phyloP scores from a whole-genome alignment of 768 basidiomycete species.

The Suillus americanus region DNA sequence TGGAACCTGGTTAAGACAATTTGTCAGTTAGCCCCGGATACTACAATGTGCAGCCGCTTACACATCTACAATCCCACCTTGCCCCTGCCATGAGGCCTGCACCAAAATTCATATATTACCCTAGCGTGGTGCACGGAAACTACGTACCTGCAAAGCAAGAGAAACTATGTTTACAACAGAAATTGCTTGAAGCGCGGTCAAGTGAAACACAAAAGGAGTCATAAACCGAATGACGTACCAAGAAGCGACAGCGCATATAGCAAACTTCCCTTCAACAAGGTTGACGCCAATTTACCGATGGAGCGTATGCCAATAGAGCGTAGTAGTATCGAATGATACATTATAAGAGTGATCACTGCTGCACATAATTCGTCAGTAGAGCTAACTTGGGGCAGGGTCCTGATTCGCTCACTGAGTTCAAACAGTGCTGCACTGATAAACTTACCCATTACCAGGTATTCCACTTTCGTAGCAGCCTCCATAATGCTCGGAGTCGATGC shows the following conservation, averaged over 20 bases:
- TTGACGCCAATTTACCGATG: neutral
- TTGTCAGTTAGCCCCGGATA: neutral
- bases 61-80: constrained; percentile 9
- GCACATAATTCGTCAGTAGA: neutral
- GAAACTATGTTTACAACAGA: constrained; percentile 10
- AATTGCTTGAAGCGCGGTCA: constrained; percentile 2
- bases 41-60: constrained; percentile 3
- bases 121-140: neutral
- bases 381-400: neutral
- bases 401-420: constrained; percentile 10
- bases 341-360: constrained; percentile 5
- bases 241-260: constrained; percentile 10
- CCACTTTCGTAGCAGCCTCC: constrained; percentile 4
- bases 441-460: constrained; percentile 8
- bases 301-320: neutral
- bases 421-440: constrained; percentile 12
- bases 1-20: constrained; percentile 5
- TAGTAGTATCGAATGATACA: neutral
- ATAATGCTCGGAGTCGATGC: neutral
- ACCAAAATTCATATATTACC: neutral
- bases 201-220: neutral
- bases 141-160: constrained; percentile 10
- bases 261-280: constrained; percentile 12
- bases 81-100: constrained; percentile 2
- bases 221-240: constrained; percentile 4